Evolutionary conservation across 495 filamentous ascomycete genomes (phyloP).

Genomic region (Xylaria flabelliformis): DNA sequence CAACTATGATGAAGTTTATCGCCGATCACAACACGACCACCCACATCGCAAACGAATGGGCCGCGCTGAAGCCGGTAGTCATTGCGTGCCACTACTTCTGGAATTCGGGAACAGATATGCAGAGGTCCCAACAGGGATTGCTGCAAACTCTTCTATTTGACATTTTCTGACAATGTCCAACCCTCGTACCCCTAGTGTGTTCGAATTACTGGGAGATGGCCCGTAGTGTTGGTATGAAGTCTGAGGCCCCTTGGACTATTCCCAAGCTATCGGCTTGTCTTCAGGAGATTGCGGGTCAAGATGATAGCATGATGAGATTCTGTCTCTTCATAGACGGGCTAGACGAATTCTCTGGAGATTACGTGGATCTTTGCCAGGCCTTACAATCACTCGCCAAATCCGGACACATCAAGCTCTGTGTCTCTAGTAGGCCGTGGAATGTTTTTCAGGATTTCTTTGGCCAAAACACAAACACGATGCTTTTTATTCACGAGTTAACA

Average conservation of each 20-base stretch:
- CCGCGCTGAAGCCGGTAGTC: neutral
- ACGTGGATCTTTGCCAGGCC: neutral
- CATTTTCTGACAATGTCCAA: neutral
- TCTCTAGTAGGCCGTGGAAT: conserved; percentile 9
- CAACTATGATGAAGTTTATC: conserved; percentile 6
- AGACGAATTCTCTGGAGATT: neutral
- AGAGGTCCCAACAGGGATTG: neutral
- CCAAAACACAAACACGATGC: neutral
- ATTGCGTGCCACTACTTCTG: neutral
- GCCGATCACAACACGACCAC: neutral
- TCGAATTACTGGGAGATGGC: neutral
- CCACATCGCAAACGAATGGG: neutral
- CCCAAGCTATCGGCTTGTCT: neutral
- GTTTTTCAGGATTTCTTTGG: neutral
- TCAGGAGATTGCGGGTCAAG: neutral
- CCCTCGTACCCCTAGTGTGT: neutral
- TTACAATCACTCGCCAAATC: neutral
- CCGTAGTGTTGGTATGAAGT: neutral
- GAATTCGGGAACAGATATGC: neutral
- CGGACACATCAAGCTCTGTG: neutral
- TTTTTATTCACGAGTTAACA: neutral
- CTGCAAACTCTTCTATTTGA: neutral
- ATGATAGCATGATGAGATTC: neutral
- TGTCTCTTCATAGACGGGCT: neutral
- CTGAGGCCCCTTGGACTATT: neutral